Evolutionary conservation across 768 basidiomycete species (phyloP).

Genomic region (Infundibulicybe gibba): DNA sequence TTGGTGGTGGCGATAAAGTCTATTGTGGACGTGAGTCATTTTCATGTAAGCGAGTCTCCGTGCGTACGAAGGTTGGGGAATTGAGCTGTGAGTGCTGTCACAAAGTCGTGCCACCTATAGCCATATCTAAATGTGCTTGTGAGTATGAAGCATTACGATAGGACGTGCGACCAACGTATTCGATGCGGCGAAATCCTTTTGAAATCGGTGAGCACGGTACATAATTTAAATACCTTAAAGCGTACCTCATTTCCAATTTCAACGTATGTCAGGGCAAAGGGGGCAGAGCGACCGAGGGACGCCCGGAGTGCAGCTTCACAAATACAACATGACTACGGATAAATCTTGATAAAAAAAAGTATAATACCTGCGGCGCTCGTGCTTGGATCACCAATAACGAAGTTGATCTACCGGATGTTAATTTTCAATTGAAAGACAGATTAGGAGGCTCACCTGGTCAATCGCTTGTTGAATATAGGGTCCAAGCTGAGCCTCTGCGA

Average conservation of each 20-base stretch:
- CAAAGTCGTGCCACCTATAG: background rate
- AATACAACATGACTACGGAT: background rate
- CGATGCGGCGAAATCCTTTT: no score
- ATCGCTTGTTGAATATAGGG: constrained; percentile 55
- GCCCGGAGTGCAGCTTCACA: constrained; percentile 46
- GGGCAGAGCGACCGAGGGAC: constrained; percentile 50
- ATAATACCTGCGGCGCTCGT: constrained; percentile 32
- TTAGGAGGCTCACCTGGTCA: constrained; percentile 30
- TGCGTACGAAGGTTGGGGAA: constrained; percentile 1
- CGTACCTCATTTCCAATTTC: constrained; percentile 59
- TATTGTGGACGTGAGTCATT: constrained; percentile 11
- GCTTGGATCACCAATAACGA: constrained; percentile 44
- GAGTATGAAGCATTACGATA: background rate
- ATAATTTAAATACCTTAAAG: background rate
- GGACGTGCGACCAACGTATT: no score
- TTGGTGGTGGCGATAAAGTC: constrained; percentile 50
- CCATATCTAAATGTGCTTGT: background rate
- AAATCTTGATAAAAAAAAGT: background rate
- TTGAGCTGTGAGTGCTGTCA: background rate
- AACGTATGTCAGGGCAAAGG: constrained; percentile 45
- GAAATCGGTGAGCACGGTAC: background rate
- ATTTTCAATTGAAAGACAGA: background rate
- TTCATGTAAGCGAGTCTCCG: background rate
- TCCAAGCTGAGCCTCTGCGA: constrained; percentile 37
- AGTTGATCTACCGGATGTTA: constrained; percentile 40